Evolutionary conservation across 169 alveolate species (phyloP).

Genomic region (Plasmodium blacklocki): DNA sequence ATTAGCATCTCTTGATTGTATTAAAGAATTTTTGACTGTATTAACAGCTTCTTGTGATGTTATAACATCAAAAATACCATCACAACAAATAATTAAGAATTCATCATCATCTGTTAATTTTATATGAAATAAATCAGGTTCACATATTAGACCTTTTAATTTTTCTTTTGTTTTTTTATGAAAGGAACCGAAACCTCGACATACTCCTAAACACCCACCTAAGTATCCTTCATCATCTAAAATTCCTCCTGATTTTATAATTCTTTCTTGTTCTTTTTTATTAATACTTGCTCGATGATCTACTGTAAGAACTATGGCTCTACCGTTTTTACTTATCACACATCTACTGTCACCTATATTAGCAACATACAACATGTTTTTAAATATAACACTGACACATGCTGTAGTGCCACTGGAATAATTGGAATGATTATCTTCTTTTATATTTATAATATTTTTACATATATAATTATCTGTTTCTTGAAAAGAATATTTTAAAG

Average conservation of each 20-base stretch:
- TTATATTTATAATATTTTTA: slow-evolving; percentile 73
- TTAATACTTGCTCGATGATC: slow-evolving; percentile 98
- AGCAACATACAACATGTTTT: slow-evolving; percentile 87
- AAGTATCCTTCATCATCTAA: slow-evolving; percentile 95
- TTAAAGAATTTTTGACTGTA: slow-evolving; percentile 81
- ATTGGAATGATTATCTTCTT: slow-evolving; percentile 81
- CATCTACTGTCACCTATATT: slow-evolving; percentile 99
- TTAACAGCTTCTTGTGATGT: slow-evolving; percentile 94
- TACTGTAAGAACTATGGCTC: slow-evolving; percentile 93
- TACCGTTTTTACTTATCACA: slow-evolving; percentile 93
- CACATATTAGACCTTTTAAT: slow-evolving; percentile 94
- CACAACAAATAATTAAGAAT: slow-evolving; percentile 98
- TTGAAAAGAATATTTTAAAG: slow-evolving; percentile 81
- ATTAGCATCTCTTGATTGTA: slow-evolving; percentile 75
- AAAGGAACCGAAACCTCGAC: slow-evolving; percentile 97
- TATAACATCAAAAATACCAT: slow-evolving; percentile 98
- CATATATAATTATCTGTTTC: slow-evolving; percentile 81
- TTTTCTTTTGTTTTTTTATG: slow-evolving; percentile 90
- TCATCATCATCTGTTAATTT: slow-evolving; percentile 91
- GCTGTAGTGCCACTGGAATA: slow-evolving; percentile 78
- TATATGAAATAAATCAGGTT: slow-evolving; percentile 94
- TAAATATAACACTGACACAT: slow-evolving; percentile 65
- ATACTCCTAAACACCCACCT: slow-evolving; percentile 95
- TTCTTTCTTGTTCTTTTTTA: slow-evolving; percentile 92
- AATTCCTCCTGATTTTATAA: slow-evolving; percentile 95